Percentiles rank a stretch among this genome's conserved stretches.
phyloP scores from a whole-genome alignment of 306 rosid genomes.

The Sphenostylis stenocarpa region DNA sequence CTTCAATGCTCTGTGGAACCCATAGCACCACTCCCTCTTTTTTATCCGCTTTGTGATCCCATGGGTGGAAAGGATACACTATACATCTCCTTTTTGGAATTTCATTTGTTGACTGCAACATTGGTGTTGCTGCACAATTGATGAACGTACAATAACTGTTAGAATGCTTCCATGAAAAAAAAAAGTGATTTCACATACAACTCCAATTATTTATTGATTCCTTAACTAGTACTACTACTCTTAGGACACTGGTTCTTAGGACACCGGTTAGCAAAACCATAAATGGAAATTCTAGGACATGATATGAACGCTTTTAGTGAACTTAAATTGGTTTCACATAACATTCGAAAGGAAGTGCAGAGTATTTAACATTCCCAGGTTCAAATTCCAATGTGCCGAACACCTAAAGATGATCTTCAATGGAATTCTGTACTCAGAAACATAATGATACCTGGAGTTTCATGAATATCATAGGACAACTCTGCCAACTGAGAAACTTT shows the following conservation, averaged over 20 bases:
- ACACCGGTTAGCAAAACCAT: background rate
- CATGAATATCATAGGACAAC: slow-evolving; percentile 33
- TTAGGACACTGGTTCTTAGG: no score
- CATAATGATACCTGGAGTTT: slow-evolving; percentile 34
- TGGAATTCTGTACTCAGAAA: background rate
- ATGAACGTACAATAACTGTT: background rate
- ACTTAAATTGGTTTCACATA: background rate
- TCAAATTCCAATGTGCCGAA: background rate
- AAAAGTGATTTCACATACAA: no score
- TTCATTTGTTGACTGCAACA: slow-evolving; percentile 24
- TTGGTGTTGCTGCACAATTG: slow-evolving; percentile 7
- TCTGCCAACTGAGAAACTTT: slow-evolving; percentile 46
- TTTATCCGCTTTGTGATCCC: slow-evolving; percentile 32
- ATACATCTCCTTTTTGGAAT: slow-evolving; percentile 38
- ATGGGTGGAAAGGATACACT: slow-evolving; percentile 48
- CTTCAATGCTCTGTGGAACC: slow-evolving; percentile 46
- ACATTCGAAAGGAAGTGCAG: background rate
- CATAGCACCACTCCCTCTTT: slow-evolving; percentile 41
- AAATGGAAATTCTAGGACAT: slow-evolving; percentile 5
- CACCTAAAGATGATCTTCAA: slow-evolving; percentile 1
- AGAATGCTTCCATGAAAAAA: background rate
- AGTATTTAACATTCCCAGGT: background rate
- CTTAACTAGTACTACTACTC: no score
- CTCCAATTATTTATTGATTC: no score
- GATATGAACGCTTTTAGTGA: background rate